phyloP scores from a whole-genome alignment of 2,329 filamentous ascomycete species.

The Colletotrichum spinosum region DNA sequence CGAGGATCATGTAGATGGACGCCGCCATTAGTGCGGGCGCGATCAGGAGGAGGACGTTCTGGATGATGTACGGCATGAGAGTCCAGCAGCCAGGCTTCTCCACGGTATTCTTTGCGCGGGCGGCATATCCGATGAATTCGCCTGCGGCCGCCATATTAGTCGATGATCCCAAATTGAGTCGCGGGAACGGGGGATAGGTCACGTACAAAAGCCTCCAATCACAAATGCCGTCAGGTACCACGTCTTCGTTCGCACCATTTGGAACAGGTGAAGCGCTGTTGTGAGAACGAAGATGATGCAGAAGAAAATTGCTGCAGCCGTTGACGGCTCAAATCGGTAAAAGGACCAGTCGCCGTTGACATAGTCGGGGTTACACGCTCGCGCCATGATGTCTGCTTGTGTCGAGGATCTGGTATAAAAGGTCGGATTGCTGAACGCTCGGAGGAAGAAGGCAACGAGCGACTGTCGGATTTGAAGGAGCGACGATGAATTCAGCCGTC shows the following conservation, averaged over 20 bases:
- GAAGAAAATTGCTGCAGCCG: slow-evolving; percentile 31
- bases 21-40: slow-evolving; percentile 58
- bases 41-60: slow-evolving; percentile 51
- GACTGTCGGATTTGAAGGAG: not conserved
- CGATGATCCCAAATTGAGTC: not conserved
- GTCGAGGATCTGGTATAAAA: not conserved
- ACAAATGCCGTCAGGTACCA: slow-evolving; percentile 37
- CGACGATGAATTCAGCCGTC: too few relatives aligned
- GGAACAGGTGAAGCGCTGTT: slow-evolving; percentile 25
- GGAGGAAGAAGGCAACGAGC: not conserved
- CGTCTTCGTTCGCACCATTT: slow-evolving; percentile 28
- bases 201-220: slow-evolving; percentile 33
- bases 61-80: slow-evolving; percentile 53
- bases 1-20: slow-evolving; percentile 60
- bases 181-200: not conserved
- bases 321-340: slow-evolving; percentile 36
- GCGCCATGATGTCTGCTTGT: slow-evolving; percentile 9
- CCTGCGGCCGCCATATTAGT: slow-evolving; percentile 15
- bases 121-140: slow-evolving; percentile 31
- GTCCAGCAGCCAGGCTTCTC: slow-evolving; percentile 51
- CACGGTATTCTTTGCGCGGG: slow-evolving; percentile 20
- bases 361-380: slow-evolving; percentile 20
- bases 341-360: slow-evolving; percentile 25
- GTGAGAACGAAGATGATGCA: slow-evolving; percentile 22
- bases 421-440: not conserved